Evolutionary conservation across 23 red algal species (phyloP), one percentile per base, ranked within the genome.

Genomic region (Agarophyton chilense): DNA sequence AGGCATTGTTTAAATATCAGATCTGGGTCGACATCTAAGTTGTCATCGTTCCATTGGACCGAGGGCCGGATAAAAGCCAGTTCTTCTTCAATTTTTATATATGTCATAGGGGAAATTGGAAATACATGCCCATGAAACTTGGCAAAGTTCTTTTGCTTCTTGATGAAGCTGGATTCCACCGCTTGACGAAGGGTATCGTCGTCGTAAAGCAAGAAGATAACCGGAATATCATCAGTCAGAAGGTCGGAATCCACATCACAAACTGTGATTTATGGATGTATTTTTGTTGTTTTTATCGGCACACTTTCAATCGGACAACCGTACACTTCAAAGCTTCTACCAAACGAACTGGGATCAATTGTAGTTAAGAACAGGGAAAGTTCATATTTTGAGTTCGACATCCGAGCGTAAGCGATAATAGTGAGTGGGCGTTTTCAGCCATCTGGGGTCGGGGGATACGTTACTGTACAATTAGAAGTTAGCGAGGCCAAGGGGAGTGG

Each of bases 341-440:
- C 33, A 57, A 73, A 72, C 12, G 76, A 71, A 32, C 36, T 22
- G 28, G 46, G 29, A 44, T 66, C 5, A 10, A 73, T 31, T 7
- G 60, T 60, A 54, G 88, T 54, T 35, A 54, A 74, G 33, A 92
- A 53, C 26, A 81, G 24, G 10, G 76, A 47, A 54, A 80, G 71
- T n/a, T 53, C 46, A 46, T 72, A 54, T 42, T 31, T 56, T 19
- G 51, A 82, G 3, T 36, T n/a, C 26, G 41, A 19, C 36, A 25
- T 76, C 13, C 60, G 26, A 21, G 88, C 88, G 32, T 74, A 43
- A 34, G 52, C 41, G 0, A 77, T 35, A 38, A 82, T 41, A 7
- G 68, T 38, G 28, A 61, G 41, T 21, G 87, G 87, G 0, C 61
- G 88, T n/a, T 72, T 74, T 61, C 77, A 82, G n/a, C 50, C 53